Percentiles rank a stretch among this genome's conserved stretches.
Conservation (phyloP, 2,329 filamentous ascomycete species). For the Penicillium sp. region DNA sequence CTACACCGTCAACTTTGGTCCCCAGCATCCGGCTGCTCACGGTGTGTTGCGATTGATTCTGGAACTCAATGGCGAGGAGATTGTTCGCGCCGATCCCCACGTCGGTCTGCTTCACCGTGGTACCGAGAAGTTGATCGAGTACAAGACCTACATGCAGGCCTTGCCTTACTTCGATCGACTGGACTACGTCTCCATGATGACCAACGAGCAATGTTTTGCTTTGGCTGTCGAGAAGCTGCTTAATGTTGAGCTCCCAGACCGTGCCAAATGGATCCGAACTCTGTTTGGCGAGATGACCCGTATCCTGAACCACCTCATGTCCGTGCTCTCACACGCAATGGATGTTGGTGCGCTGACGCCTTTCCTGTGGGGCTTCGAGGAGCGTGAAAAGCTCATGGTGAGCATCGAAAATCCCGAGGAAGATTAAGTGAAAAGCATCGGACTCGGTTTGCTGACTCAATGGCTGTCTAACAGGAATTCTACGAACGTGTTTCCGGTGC, state of each 20-base stretch:
- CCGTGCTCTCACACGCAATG: slow-evolving; percentile 94
- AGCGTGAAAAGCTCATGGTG: slow-evolving; percentile 99
- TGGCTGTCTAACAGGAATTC: slow-evolving; percentile 66
- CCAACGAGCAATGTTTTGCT: slow-evolving; percentile 96
- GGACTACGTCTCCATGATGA: slow-evolving; percentile 99
- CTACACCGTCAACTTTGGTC: slow-evolving; percentile 99
- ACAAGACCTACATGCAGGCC: slow-evolving; percentile 98
- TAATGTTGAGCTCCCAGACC: slow-evolving; percentile 90
- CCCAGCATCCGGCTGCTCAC: slow-evolving; percentile 97
- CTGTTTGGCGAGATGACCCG: slow-evolving; percentile 93
- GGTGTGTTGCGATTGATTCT: slow-evolving; percentile 96
- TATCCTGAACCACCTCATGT: slow-evolving; percentile 96
- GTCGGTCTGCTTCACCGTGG: slow-evolving; percentile 93
- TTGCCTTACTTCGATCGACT: slow-evolving; percentile 97
- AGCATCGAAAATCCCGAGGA: slow-evolving; percentile 31
- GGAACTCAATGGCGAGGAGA: slow-evolving; percentile 96
- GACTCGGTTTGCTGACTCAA: slow-evolving; percentile 13
- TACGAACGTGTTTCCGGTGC: slow-evolving; percentile 98
- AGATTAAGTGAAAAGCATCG: background rate
- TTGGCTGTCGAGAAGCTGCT: slow-evolving; percentile 96
- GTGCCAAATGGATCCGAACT: slow-evolving; percentile 95
- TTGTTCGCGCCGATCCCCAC: slow-evolving; percentile 91
- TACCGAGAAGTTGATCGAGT: slow-evolving; percentile 99
- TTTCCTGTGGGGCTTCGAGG: slow-evolving; percentile 99
- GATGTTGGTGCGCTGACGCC: slow-evolving; percentile 96